A percentile compares a stretch with the other conserved stretches of the same genome.
phyloP scores from a whole-genome alignment of 2,329 filamentous ascomycete species.

The Pleomassaria siparia region DNA sequence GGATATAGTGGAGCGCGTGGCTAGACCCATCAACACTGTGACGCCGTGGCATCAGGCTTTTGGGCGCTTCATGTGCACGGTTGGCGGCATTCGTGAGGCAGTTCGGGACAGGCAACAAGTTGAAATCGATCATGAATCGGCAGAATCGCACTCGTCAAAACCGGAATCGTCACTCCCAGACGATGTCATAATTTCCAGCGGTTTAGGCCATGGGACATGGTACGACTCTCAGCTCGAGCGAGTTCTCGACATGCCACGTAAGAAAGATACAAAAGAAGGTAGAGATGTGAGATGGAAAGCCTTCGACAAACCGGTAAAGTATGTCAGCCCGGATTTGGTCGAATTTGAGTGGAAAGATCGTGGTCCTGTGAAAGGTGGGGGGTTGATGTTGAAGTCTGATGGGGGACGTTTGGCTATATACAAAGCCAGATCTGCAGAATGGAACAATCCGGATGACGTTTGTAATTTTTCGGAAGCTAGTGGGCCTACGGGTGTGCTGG shows the following conservation, averaged over 20 bases:
- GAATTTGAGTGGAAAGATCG: neutral
- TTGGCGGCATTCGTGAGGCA: neutral
- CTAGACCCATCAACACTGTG: neutral
- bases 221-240: neutral
- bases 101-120: neutral
- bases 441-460: no score
- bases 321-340: neutral
- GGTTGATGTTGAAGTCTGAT: neutral
- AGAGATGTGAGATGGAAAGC: neutral
- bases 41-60: neutral
- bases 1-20: neutral
- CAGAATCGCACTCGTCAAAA: neutral
- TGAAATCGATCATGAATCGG: no score
- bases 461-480: no score
- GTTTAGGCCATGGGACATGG: constrained; percentile 3
- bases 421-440: constrained; percentile 4
- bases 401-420: constrained; percentile 1
- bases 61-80: neutral
- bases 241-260: neutral
- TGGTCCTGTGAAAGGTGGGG: neutral
- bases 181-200: neutral
- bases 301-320: neutral
- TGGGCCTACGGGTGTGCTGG: neutral
- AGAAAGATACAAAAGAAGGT: neutral
- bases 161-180: neutral